Percentiles rank a stretch among this genome's conserved stretches.
Conservation (phyloP, 352 stramenopile genomes). For the Phytophthora agathidicida region DNA sequence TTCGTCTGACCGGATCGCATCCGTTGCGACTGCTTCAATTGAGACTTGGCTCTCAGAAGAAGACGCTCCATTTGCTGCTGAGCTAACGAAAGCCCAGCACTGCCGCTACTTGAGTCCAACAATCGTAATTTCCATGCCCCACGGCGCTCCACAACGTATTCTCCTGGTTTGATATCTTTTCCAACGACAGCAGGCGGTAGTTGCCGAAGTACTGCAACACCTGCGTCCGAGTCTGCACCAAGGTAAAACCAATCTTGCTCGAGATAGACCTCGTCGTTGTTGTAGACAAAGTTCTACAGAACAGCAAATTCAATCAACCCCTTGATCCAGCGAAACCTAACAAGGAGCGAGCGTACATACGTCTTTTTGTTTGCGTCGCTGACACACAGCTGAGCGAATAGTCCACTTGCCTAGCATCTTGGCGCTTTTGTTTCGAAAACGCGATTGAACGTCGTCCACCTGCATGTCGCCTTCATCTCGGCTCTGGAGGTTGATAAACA, state of each 20-base stretch:
- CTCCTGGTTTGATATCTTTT: conserved; percentile 53
- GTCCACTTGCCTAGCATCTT: conserved; percentile 84
- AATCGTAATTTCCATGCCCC: conserved; percentile 71
- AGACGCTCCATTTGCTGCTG: conserved; percentile 86
- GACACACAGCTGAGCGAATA: conserved; percentile 66
- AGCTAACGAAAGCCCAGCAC: conserved; percentile 64
- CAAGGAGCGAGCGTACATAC: conserved; percentile 50
- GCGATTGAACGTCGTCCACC: conserved; percentile 81
- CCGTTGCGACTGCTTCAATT: conserved; percentile 79
- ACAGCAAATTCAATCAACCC: not conserved
- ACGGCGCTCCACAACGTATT: conserved; percentile 75
- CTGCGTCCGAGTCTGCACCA: conserved; percentile 65
- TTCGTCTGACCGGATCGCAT: conserved; percentile 66
- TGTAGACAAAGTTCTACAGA: conserved; percentile 80
- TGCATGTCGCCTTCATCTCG: conserved; percentile 77
- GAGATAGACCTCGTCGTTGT: conserved; percentile 82
- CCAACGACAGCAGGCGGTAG: conserved; percentile 37
- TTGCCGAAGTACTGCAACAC: conserved; percentile 69
- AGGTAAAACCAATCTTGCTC: conserved; percentile 90
- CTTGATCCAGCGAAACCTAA: not conserved
- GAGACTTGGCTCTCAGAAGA: conserved; percentile 70
- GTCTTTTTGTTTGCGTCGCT: conserved; percentile 50
- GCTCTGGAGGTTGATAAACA: conserved; percentile 43
- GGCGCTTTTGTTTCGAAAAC: conserved; percentile 74
- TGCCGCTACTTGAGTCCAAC: conserved; percentile 72